Evolutionary conservation across 2,329 filamentous ascomycete genomes (phyloP).

Genomic region (Colletotrichum caudatum): DNA sequence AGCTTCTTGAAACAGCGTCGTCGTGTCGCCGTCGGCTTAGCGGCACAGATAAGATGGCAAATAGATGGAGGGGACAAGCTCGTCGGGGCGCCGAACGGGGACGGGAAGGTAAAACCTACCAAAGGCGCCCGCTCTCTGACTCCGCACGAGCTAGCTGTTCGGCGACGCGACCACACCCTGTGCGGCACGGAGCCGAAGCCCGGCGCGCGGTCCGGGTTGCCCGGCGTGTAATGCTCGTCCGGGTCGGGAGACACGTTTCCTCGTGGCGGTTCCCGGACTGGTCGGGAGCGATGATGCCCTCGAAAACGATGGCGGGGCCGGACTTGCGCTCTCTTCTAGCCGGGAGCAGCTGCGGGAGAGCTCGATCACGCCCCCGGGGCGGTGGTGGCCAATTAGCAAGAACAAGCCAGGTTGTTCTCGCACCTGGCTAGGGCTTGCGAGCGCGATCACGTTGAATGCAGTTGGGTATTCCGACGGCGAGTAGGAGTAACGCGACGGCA

Average conservation of each 20-base stretch:
- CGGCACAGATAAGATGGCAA: neutral
- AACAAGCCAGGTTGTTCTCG: too few species aligned
- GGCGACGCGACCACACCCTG: slow-evolving; percentile 54
- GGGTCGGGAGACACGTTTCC: slow-evolving; percentile 55
- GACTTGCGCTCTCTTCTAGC: slow-evolving; percentile 51
- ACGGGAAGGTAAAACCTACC: slow-evolving; percentile 47
- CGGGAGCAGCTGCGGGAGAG: slow-evolving; percentile 42
- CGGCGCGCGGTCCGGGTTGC: slow-evolving; percentile 50
- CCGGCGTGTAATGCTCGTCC: slow-evolving; percentile 55
- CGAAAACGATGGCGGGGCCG: slow-evolving; percentile 53
- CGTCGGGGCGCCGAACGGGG: neutral
- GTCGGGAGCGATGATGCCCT: slow-evolving; percentile 62
- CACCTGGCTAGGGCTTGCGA: slow-evolving; percentile 47
- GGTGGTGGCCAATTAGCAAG: neutral
- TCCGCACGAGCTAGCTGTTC: slow-evolving; percentile 58
- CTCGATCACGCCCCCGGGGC: slow-evolving; percentile 55
- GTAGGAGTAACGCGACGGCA: slow-evolving; percentile 60
- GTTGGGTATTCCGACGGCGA: slow-evolving; percentile 65
- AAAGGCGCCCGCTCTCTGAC: slow-evolving; percentile 56
- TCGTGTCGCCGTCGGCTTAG: neutral
- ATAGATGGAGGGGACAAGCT: neutral
- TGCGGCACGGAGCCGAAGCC: slow-evolving; percentile 62
- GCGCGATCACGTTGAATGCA: slow-evolving; percentile 63
- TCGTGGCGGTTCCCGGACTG: slow-evolving; percentile 62
- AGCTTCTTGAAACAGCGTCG: slow-evolving; percentile 53